A percentile compares a stretch with the other conserved stretches of the same genome.
phyloP scores from a whole-genome alignment of 768 basidiomycete genomes.

The Strobilomyces dryophilus region DNA sequence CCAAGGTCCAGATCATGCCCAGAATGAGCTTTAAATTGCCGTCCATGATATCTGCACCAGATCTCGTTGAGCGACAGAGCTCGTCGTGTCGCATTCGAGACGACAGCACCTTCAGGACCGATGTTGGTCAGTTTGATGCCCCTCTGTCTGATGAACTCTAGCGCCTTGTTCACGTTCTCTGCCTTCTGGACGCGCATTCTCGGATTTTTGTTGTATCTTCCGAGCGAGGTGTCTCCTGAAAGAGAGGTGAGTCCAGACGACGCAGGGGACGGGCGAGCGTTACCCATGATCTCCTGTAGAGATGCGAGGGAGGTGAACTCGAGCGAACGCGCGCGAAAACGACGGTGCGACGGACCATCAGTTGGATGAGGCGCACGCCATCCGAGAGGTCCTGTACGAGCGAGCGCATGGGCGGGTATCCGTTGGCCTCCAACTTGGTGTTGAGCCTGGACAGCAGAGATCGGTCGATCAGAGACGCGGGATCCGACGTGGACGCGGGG shows the following conservation, averaged over 20 bases:
- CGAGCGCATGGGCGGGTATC: slow-evolving; percentile 84
- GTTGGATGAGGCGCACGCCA: slow-evolving; percentile 91
- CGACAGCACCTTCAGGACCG: slow-evolving; percentile 77
- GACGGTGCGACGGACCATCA: slow-evolving; percentile 59
- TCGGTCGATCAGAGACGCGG: neutral
- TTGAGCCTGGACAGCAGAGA: slow-evolving; percentile 80
- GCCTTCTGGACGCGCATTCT: slow-evolving; percentile 94
- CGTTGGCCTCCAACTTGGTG: slow-evolving; percentile 84
- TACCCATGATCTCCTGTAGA: slow-evolving; percentile 93
- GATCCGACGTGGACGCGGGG: neutral
- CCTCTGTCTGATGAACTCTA: slow-evolving; percentile 91
- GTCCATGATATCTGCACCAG: slow-evolving; percentile 86
- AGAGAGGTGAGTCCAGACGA: slow-evolving; percentile 6
- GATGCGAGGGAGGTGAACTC: neutral
- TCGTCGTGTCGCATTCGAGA: neutral
- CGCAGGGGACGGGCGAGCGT: slow-evolving; percentile 10
- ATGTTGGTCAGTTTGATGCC: slow-evolving; percentile 98
- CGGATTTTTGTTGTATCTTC: slow-evolving; percentile 89
- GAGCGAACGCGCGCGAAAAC: neutral
- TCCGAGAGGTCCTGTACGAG: slow-evolving; percentile 90
- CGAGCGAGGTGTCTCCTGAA: slow-evolving; percentile 83
- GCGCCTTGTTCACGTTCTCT: slow-evolving; percentile 95
- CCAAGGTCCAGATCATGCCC: slow-evolving; percentile 99
- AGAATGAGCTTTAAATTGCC: slow-evolving; percentile 97
- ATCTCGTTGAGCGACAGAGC: slow-evolving; percentile 2